Base-by-base conservation (phyloP, 257 asterid species). In the Scutellaria baicalensis region DNA sequence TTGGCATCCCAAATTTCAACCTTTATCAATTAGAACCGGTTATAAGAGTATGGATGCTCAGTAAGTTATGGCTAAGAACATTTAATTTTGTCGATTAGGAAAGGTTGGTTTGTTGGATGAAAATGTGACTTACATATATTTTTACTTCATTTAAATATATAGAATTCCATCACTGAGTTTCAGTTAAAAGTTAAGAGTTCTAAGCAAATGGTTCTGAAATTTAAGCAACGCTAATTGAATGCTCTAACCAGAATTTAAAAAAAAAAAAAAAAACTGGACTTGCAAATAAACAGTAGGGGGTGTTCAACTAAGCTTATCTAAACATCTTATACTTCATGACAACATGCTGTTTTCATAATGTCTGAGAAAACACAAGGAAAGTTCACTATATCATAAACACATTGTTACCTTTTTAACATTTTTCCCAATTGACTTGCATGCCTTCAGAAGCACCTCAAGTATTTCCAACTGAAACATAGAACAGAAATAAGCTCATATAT, bases 361-460 rank as follows among this genome's bases (percentile, higher is more conserved):
- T 10, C 18, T 9, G 31, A 43, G 31, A 40, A 54, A 70, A 33
- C 12, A 59, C n/a, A 14, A 50, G 51, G 50, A 68, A 59, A 3
- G 20, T 45, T 14, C 43, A 35, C 2, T 50, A 9, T 42, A 36
- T 68, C 9, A 35, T 16, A 43, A 33, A 21, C 49, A 14, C 57
- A 45, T 7, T 8, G 38, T 45, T 76, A 91, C 97, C 97, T 93
- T 89, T 69, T 74, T 64, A 68, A 73, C 82, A 66, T 68, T 76
- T 57, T 79, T 79, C 59, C 85, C 85, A 38, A 83, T 60, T 16
- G 94, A 75, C 67, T 81, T 62, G 56, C 99, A 94, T 48, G 88
- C 96, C 84, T 89, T 94, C 73, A 91, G 83, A 73, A 94, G 98
- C 78, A 84, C 38, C 84, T 91, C 80, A 43, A 91, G 71, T 36